Conservation (phyloP, 2,329 filamentous ascomycete species). For the Venturia aucupariae region DNA sequence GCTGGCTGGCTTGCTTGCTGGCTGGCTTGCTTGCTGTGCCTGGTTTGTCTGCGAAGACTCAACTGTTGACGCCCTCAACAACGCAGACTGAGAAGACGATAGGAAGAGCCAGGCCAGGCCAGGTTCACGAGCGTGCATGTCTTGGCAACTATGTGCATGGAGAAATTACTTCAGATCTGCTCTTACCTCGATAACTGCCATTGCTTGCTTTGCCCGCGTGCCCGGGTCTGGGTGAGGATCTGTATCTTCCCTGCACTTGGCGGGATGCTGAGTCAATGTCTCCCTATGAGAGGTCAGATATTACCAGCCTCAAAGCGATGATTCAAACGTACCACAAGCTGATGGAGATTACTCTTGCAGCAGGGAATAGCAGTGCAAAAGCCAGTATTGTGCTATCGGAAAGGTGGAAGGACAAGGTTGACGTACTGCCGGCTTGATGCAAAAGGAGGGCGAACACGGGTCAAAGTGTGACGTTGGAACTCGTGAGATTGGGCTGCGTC, state of each 20-base stretch:
- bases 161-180: too few species aligned
- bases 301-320: too few species aligned
- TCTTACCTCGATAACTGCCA: constrained; percentile 5
- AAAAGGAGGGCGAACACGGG: not conserved
- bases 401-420: not conserved
- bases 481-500: constrained; percentile 7
- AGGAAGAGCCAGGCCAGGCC: not conserved
- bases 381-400: not conserved
- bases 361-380: not conserved
- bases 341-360: not conserved
- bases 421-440: not conserved
- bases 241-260: constrained; percentile 2
- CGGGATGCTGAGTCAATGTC: not conserved
- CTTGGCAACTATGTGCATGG: not conserved
- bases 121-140: not conserved
- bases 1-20: too few species aligned
- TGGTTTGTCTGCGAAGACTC: not conserved
- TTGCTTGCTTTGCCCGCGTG: not conserved
- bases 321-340: not conserved
- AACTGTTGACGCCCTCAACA: not conserved
- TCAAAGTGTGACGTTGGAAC: not conserved
- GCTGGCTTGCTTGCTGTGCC: not conserved
- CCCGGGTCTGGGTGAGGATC: not conserved
- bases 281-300: not conserved
- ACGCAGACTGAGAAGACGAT: not conserved